phyloP scores from a whole-genome alignment of 2,329 filamentous ascomycete genomes.

The Orbilia oligospora region DNA sequence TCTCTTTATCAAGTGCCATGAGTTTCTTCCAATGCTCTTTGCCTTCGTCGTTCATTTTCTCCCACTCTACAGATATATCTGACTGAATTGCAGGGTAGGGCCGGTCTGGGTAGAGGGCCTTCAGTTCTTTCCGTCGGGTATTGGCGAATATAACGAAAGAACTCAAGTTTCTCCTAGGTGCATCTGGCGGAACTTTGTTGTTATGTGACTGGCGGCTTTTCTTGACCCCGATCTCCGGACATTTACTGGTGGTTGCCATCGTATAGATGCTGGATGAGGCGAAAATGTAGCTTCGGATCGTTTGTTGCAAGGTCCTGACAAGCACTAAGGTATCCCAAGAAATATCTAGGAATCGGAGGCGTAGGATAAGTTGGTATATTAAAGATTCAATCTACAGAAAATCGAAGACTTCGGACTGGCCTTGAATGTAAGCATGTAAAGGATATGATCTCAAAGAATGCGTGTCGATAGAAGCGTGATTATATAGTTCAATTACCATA shows the following conservation, averaged over 20 bases:
- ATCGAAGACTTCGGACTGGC: neutral
- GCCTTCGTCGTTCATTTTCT: conserved; percentile 36
- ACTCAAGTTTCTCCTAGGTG: conserved; percentile 58
- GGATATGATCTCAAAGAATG: neutral
- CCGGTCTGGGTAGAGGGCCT: conserved; percentile 37
- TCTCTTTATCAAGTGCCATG: conserved; percentile 54
- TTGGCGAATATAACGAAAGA: conserved; percentile 61
- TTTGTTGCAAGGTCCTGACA: neutral
- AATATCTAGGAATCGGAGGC: conserved; percentile 5
- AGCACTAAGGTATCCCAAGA: neutral
- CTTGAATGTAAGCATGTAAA: neutral
- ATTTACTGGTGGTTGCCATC: conserved; percentile 33
- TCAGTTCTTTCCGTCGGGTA: conserved; percentile 39
- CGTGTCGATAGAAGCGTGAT: conserved; percentile 3
- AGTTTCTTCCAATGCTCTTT: conserved; percentile 43
- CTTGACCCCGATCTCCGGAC: conserved; percentile 21
- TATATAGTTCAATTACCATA: conserved; percentile 40
- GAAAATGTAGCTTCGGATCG: neutral
- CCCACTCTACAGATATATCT: conserved; percentile 55
- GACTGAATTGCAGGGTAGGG: conserved; percentile 54
- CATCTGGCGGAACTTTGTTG: conserved; percentile 59
- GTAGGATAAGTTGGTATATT: neutral
- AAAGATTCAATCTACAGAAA: neutral
- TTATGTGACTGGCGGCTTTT: conserved; percentile 55
- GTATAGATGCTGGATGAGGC: neutral